These are phyloP conservation scores for Penicillium frequentans DNA, from an alignment of 2,329 filamentous ascomycete genomes.

Conservation along the genomic window DNA sequence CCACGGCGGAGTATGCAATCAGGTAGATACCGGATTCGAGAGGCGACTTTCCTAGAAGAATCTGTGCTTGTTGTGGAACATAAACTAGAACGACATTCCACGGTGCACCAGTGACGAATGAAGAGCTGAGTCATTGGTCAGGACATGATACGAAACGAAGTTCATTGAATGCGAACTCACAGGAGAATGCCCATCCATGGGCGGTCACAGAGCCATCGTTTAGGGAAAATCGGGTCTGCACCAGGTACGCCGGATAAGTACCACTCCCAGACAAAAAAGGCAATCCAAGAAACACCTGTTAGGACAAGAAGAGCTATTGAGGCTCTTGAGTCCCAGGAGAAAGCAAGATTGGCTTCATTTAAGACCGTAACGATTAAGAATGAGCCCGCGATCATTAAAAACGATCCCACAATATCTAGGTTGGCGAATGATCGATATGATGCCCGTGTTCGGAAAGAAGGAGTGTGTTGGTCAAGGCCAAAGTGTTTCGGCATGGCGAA, in stretches of 20 bases:
- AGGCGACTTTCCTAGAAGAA: conserved; percentile 24
- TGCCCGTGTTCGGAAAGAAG: conserved; percentile 25
- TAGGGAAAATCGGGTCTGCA: conserved; percentile 31
- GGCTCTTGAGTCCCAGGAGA: conserved; percentile 42
- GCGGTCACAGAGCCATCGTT: conserved; percentile 25
- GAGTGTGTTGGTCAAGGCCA: conserved; percentile 25
- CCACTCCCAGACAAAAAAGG: conserved; percentile 35
- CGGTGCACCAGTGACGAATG: conserved; percentile 28
- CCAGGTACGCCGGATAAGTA: conserved; percentile 20
- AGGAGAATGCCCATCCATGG: conserved; percentile 29
- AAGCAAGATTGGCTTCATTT: conserved; percentile 45
- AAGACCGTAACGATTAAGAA: conserved; percentile 50
- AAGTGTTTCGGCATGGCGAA: conserved; percentile 25
- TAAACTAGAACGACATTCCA: conserved; percentile 30
- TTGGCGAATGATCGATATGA: conserved; percentile 27
- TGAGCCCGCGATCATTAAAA: conserved; percentile 42
- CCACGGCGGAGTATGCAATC: conserved; percentile 26
- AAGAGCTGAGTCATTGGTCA: conserved; percentile 15
- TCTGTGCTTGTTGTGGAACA: conserved; percentile 30
- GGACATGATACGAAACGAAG: background rate
- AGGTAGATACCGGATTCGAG: conserved; percentile 28
- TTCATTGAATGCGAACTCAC: conserved; percentile 7
- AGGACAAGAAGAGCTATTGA: conserved; percentile 31
- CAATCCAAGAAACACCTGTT: conserved; percentile 27
- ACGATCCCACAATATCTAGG: conserved; percentile 22